phyloP scores from a whole-genome alignment of 305 asterid species.

The Stenogyne calaminthoides region DNA sequence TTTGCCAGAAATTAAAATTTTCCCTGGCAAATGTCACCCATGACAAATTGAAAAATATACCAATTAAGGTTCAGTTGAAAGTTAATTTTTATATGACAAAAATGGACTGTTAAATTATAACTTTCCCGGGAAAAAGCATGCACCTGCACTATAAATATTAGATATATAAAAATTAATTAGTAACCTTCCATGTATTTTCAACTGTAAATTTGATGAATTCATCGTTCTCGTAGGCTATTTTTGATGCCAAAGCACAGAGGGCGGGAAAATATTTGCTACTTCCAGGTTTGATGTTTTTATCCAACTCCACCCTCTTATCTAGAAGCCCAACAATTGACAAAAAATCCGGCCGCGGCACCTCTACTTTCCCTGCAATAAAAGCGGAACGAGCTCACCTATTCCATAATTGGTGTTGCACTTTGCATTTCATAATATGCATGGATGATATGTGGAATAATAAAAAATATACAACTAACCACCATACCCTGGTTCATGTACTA shows the following conservation, averaged over 20 bases:
- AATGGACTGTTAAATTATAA: background rate
- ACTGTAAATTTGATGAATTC: conserved; percentile 41
- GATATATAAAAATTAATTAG: conserved; percentile 4
- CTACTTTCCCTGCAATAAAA: conserved; percentile 37
- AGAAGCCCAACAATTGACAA: conserved; percentile 37
- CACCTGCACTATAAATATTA: background rate
- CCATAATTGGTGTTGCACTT: no score
- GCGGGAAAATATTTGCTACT: conserved; percentile 38
- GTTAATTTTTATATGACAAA: background rate
- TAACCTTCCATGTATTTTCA: conserved; percentile 65
- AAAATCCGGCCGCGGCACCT: conserved; percentile 27
- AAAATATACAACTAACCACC: no score
- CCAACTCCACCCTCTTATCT: conserved; percentile 45
- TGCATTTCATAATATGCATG: no score
- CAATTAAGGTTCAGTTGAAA: no score
- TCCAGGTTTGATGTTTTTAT: conserved; percentile 40
- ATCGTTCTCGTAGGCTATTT: conserved; percentile 63
- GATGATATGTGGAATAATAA: no score
- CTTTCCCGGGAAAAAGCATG: background rate
- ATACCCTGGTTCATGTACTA: no score
- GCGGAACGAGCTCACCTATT: no score
- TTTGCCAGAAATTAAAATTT: no score
- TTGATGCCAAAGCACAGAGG: conserved; percentile 62
- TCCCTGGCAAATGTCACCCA: no score
- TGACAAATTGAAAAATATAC: no score